Percentiles rank a stretch among this genome's conserved stretches.
phyloP scores from a whole-genome alignment of 2,329 filamentous ascomycete genomes.

The Coleophoma cylindrospora region DNA sequence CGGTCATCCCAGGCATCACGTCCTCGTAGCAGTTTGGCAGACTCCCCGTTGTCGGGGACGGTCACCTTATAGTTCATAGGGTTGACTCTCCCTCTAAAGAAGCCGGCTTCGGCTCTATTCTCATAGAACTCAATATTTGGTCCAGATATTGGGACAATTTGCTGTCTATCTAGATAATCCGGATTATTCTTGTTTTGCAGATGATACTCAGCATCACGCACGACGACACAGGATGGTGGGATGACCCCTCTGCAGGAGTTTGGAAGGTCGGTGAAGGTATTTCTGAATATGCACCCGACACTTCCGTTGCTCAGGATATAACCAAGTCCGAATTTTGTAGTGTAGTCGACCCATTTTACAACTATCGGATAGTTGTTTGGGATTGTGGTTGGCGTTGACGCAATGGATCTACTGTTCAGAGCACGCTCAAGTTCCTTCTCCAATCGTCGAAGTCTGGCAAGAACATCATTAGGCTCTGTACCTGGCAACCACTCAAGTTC shows the following conservation, averaged over 20 bases:
- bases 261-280: slow-evolving; percentile 41
- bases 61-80: slow-evolving; percentile 55
- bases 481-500: slow-evolving; percentile 42
- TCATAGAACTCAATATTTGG: slow-evolving; percentile 67
- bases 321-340: slow-evolving; percentile 78
- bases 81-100: slow-evolving; percentile 58
- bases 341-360: slow-evolving; percentile 85
- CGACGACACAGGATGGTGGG: slow-evolving; percentile 67
- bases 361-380: slow-evolving; percentile 56
- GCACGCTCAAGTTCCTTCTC: slow-evolving; percentile 58
- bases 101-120: slow-evolving; percentile 59
- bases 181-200: slow-evolving; percentile 56
- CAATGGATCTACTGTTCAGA: slow-evolving; percentile 58
- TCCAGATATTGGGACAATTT: slow-evolving; percentile 59
- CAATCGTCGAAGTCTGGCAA: slow-evolving; percentile 50
- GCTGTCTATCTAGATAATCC: slow-evolving; percentile 50
- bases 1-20: slow-evolving; percentile 61
- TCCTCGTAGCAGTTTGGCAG: slow-evolving; percentile 56
- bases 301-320: slow-evolving; percentile 81
- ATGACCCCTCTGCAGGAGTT: slow-evolving; percentile 44
- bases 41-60: slow-evolving; percentile 51
- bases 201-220: slow-evolving; percentile 67
- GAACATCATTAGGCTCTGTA: slow-evolving; percentile 52
- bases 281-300: slow-evolving; percentile 63
- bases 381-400: slow-evolving; percentile 50